These are phyloP conservation scores for Phalaenopsis aphrodite DNA, from an alignment of 106 monocot genomes.

Conservation along the genomic window DNA sequence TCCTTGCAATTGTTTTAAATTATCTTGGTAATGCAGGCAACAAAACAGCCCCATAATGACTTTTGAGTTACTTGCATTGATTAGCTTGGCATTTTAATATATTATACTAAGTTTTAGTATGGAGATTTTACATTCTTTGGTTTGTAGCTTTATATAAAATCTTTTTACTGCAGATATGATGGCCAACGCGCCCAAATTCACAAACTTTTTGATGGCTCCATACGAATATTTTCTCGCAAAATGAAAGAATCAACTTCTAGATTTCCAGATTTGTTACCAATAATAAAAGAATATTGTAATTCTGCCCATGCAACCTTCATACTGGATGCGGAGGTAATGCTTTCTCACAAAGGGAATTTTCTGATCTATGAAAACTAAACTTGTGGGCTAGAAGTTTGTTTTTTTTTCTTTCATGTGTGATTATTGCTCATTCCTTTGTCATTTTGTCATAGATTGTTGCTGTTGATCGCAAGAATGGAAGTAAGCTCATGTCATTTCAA, in stretches of 20 bases:
- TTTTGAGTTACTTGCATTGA: not conserved
- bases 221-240: conserved; percentile 80
- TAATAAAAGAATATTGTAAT: conserved; percentile 50
- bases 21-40: no score
- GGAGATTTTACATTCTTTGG: not conserved
- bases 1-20: no score
- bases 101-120: not conserved
- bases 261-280: conserved; percentile 78
- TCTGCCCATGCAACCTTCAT: conserved; percentile 52
- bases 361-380: not conserved
- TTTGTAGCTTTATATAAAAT: not conserved
- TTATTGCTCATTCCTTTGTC: conserved; percentile 1
- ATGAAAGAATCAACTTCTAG: conserved; percentile 75
- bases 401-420: not conserved
- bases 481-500: conserved; percentile 81
- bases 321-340: conserved; percentile 83
- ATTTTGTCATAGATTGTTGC: conserved; percentile 59
- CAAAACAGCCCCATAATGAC: not conserved
- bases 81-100: not conserved
- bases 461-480: conserved; percentile 68
- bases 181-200: conserved; percentile 99
- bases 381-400: not conserved
- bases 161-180: conserved; percentile 70
- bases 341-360: not conserved
- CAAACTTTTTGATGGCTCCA: conserved; percentile 58